These are phyloP conservation scores for Scleromitrula shiraiana DNA, from an alignment of 2,329 filamentous ascomycete genomes.

Conservation along the genomic window DNA sequence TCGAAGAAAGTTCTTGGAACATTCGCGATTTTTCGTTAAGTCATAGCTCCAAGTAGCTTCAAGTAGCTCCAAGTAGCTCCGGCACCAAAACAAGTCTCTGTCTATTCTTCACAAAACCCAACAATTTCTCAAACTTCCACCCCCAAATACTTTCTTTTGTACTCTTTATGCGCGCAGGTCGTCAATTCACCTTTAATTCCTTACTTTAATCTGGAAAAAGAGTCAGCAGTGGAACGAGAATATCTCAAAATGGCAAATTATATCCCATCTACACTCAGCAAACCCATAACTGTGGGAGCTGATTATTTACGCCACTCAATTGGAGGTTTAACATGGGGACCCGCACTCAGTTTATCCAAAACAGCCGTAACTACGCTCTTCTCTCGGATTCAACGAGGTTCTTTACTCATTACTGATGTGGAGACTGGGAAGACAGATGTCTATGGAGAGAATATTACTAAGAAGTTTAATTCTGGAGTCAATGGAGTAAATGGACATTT, in stretches of 20 bases:
- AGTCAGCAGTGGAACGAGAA: too few species aligned
- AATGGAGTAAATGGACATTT: conserved; percentile 30
- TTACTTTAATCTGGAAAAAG: too few species aligned
- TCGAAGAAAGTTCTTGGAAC: too few species aligned
- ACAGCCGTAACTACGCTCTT: conserved; percentile 39
- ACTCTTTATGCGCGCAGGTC: not conserved
- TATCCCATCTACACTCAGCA: conserved; percentile 32
- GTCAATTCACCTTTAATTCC: too few species aligned
- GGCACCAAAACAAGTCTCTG: not conserved
- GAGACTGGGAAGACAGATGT: conserved; percentile 34
- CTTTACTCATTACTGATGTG: conserved; percentile 41
- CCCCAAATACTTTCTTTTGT: not conserved
- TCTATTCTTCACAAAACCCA: not conserved
- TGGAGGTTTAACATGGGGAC: conserved; percentile 37
- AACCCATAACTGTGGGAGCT: conserved; percentile 32
- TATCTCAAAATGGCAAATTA: conserved; percentile 25
- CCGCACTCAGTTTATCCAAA: conserved; percentile 34
- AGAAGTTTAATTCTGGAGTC: conserved; percentile 29
- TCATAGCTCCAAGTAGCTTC: not conserved
- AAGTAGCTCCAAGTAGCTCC: not conserved
- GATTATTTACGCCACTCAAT: conserved; percentile 35
- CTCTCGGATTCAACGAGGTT: conserved; percentile 40
- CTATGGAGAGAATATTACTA: conserved; percentile 40
- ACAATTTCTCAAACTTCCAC: not conserved
- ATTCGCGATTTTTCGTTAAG: too few species aligned